Percentiles rank a stretch among this genome's conserved stretches.
Evolutionary conservation across 139 green algal genomes (phyloP).

Genomic region (Eudorina sp.): DNA sequence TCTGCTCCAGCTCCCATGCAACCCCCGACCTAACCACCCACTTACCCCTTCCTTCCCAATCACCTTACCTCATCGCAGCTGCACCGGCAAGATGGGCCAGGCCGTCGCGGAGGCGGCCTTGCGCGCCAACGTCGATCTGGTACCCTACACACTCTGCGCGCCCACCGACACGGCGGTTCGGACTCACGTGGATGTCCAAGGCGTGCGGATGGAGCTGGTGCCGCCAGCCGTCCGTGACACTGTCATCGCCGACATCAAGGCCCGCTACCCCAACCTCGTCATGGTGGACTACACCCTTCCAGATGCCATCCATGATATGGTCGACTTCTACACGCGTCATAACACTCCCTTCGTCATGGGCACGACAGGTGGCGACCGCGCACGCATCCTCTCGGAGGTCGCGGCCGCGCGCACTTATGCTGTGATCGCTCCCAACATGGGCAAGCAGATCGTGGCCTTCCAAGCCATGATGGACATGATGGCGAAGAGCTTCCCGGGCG

Average conservation of each 20-base stretch:
- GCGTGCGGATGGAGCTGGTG: conserved; percentile 71
- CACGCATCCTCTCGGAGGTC: conserved; percentile 74
- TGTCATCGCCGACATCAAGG: conserved; percentile 44
- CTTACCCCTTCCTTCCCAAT: no score
- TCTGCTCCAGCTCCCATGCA: no score
- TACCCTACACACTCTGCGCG: conserved; percentile 89
- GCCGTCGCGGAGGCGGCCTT: conserved; percentile 88
- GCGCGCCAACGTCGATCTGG: conserved; percentile 79
- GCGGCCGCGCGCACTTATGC: conserved; percentile 79
- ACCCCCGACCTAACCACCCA: no score
- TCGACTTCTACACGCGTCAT: conserved; percentile 87
- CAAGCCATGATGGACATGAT: conserved; percentile 94
- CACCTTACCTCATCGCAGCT: no score
- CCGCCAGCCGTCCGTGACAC: conserved; percentile 50
- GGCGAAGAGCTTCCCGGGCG: conserved; percentile 93
- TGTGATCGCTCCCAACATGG: conserved; percentile 99
- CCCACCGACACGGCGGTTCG: background rate
- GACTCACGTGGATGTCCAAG: conserved; percentile 39
- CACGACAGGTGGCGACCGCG: conserved; percentile 96
- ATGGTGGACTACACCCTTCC: conserved; percentile 98
- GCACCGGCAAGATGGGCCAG: conserved; percentile 95
- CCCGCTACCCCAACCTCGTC: conserved; percentile 85
- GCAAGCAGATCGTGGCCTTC: conserved; percentile 96
- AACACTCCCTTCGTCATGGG: conserved; percentile 98
- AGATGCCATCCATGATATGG: conserved; percentile 88